These are phyloP conservation scores for Naganishia kalamii DNA, from an alignment of 768 basidiomycete species.

Conservation along the genomic window DNA sequence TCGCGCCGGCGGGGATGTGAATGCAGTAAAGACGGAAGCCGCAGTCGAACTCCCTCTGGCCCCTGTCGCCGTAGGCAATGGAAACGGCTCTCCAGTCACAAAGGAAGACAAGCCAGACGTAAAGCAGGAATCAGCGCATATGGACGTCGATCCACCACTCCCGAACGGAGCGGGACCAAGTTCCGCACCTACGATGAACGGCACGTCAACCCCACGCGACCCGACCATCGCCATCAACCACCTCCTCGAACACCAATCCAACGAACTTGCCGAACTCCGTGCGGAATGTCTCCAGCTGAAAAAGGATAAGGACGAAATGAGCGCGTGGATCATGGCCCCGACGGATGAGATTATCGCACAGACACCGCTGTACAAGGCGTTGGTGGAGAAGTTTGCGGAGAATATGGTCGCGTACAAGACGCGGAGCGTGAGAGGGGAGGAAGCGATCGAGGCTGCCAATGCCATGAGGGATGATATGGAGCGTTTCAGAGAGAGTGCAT, in stretches of 20 bases:
- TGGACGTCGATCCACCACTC: neutral
- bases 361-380: slow-evolving; percentile 4
- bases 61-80: neutral
- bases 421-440: slow-evolving; percentile 1
- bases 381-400: slow-evolving; percentile 15
- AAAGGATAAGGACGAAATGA: slow-evolving; percentile 5
- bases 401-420: slow-evolving; percentile 1
- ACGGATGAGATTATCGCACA: slow-evolving; percentile 12
- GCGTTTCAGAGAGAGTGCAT: neutral
- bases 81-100: neutral
- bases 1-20: neutral
- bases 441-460: slow-evolving; percentile 8
- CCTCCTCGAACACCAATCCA: slow-evolving; percentile 11
- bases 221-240: neutral
- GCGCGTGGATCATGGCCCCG: slow-evolving; percentile 9
- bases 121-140: neutral
- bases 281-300: slow-evolving; percentile 6
- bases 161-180: neutral
- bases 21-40: neutral
- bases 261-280: slow-evolving; percentile 6
- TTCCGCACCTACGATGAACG: neutral
- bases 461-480: slow-evolving; percentile 11
- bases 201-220: neutral
- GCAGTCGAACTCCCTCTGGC: neutral
- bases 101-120: neutral